phyloP scores from a whole-genome alignment of 2,329 filamentous ascomycete genomes.

The Aureobasidium pullulans region DNA sequence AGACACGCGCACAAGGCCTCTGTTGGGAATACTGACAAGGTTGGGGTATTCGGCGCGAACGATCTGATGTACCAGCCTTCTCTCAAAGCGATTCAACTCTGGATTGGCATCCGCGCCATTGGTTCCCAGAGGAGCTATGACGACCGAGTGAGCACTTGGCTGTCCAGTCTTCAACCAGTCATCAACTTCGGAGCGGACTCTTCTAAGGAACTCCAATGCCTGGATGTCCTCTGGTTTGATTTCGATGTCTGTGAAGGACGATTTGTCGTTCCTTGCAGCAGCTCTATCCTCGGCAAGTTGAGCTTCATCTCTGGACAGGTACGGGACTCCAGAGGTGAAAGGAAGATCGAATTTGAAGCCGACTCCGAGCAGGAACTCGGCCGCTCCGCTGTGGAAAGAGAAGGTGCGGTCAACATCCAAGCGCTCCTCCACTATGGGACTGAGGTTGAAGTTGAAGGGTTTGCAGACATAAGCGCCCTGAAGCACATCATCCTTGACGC shows the following conservation, averaged over 20 bases:
- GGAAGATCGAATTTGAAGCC: constrained; percentile 52
- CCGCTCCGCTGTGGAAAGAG: constrained; percentile 51
- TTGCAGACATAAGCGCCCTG: constrained; percentile 51
- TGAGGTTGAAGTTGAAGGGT: constrained; percentile 59
- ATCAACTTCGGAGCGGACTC: constrained; percentile 39
- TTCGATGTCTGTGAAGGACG: constrained; percentile 37
- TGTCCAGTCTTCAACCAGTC: constrained; percentile 36
- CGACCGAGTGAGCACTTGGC: constrained; percentile 24
- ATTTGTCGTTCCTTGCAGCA: constrained; percentile 36
- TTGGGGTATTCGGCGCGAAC: constrained; percentile 54
- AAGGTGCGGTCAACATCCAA: constrained; percentile 55
- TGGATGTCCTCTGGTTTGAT: constrained; percentile 47
- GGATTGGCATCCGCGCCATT: constrained; percentile 18
- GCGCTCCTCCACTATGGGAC: constrained; percentile 45
- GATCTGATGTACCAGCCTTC: constrained; percentile 58
- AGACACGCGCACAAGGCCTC: constrained; percentile 37
- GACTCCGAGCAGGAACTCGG: constrained; percentile 53
- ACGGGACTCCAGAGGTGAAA: constrained; percentile 52
- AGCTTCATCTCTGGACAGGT: constrained; percentile 56
- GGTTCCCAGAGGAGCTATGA: constrained; percentile 24
- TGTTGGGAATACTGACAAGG: constrained; percentile 35
- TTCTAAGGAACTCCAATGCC: constrained; percentile 44
- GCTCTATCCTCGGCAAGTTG: constrained; percentile 38
- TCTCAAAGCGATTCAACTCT: constrained; percentile 52
- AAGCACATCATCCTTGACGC: constrained; percentile 50